Percentiles rank a stretch among this genome's conserved stretches.
These are phyloP conservation scores for Cutaneotrichosporon mucoides DNA, from an alignment of 1,284 basidiomycete genomes.

Conservation along the genomic window DNA sequence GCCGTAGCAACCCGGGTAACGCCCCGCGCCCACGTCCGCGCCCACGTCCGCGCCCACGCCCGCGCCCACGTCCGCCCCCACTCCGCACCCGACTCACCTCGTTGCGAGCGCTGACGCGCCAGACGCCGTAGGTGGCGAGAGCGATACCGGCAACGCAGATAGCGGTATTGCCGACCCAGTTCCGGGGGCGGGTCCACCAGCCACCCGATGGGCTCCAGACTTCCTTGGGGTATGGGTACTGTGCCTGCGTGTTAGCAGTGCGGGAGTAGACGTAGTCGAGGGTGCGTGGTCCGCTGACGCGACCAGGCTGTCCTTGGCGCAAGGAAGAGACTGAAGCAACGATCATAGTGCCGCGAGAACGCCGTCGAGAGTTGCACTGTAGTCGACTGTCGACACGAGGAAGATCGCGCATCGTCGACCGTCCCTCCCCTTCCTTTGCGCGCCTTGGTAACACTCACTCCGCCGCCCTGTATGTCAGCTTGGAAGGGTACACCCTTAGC, in stretches of 20 bases:
- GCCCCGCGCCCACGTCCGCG: too few species aligned
- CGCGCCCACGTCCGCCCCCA: too few species aligned
- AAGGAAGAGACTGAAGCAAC: too few species aligned
- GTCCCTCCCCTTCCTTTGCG: background rate
- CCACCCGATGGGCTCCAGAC: constrained; percentile 57
- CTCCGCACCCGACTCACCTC: constrained; percentile 49
- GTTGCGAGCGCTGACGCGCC: constrained; percentile 52
- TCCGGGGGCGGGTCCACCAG: constrained; percentile 57
- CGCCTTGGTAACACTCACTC: constrained; percentile 12
- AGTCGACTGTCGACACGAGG: background rate
- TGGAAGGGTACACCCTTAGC: background rate
- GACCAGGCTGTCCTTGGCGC: too few species aligned
- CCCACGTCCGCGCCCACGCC: too few species aligned
- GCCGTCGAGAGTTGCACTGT: background rate
- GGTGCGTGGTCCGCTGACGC: too few species aligned
- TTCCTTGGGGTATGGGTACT: constrained; percentile 57
- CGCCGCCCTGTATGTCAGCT: constrained; percentile 19
- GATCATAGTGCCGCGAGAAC: too few species aligned
- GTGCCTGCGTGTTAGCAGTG: constrained; percentile 34
- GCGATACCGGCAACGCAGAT: constrained; percentile 51
- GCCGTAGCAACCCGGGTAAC: too few species aligned
- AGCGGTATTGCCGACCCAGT: constrained; percentile 55
- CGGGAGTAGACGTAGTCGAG: too few species aligned
- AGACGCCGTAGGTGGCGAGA: constrained; percentile 52
- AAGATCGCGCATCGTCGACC: background rate